Conservation (phyloP, 2,329 filamentous ascomycete genomes). For the Sporothrix pseudoabietina region DNA sequence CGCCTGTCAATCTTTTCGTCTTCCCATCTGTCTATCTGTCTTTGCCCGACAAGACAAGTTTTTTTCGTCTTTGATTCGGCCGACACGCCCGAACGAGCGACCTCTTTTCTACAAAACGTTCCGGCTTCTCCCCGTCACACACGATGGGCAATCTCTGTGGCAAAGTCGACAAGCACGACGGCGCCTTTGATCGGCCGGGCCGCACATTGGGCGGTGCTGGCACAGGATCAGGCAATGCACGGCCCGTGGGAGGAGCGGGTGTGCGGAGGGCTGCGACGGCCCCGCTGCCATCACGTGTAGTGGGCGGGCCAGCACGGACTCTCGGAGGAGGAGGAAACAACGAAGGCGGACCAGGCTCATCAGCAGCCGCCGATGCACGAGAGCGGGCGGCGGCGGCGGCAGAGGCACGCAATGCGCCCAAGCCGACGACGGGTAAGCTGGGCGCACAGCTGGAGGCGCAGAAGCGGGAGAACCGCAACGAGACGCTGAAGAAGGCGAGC, state of each 20-base stretch:
- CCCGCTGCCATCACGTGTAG: conserved; percentile 53
- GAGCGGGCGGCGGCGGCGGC: conserved; percentile 78
- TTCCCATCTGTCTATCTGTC: background rate
- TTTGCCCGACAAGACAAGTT: background rate
- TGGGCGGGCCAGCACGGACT: conserved; percentile 62
- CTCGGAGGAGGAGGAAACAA: conserved; percentile 63
- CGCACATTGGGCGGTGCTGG: conserved; percentile 68
- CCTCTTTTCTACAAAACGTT: background rate
- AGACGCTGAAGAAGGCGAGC: conserved; percentile 69
- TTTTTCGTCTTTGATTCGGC: background rate
- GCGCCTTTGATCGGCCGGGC: conserved; percentile 71
- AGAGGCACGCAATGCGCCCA: conserved; percentile 59
- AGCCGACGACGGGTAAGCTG: conserved; percentile 67
- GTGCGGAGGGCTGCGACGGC: conserved; percentile 47
- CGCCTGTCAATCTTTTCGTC: background rate
- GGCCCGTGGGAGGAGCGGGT: conserved; percentile 42
- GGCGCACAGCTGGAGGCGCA: conserved; percentile 71
- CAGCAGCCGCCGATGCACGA: conserved; percentile 59
- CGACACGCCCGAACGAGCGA: background rate
- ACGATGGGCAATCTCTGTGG: conserved; percentile 87
- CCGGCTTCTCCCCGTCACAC: too few relatives aligned
- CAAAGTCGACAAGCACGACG: conserved; percentile 59
- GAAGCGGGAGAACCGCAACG: conserved; percentile 70
- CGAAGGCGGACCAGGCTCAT: conserved; percentile 51
- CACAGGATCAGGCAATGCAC: conserved; percentile 44